Percentiles rank a stretch among this genome's conserved stretches.
Evolutionary conservation across 257 asterid genomes (phyloP).

Genomic region (Solanum megistacrolobum): DNA sequence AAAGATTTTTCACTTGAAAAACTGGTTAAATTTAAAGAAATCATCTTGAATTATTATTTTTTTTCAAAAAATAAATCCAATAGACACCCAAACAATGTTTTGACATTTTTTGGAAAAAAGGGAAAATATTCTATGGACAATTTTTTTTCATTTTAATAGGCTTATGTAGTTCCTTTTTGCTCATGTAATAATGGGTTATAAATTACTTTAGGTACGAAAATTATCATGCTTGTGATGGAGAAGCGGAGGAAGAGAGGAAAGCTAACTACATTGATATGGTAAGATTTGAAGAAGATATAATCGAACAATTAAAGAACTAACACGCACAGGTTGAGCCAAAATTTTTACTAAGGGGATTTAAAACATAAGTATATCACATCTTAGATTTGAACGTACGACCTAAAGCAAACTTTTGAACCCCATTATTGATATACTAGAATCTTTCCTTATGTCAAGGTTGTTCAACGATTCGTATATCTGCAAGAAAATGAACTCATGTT

Average conservation of each 20-base stretch:
- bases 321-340: not conserved
- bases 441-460: not conserved
- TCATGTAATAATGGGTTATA: not conserved
- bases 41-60: not conserved
- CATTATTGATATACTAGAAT: not conserved
- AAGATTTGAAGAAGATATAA: not conserved
- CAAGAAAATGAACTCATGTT: not conserved
- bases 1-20: not conserved
- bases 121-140: not conserved
- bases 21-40: not conserved
- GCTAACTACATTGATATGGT: conserved; percentile 15
- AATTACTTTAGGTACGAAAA: conserved; percentile 3
- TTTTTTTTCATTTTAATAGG: not conserved
- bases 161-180: not conserved
- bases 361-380: not conserved
- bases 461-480: not conserved
- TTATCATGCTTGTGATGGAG: conserved; percentile 5
- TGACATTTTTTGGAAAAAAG: not conserved
- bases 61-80: not conserved
- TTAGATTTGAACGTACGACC: not conserved
- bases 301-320: not conserved
- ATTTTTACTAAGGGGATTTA: not conserved
- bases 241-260: conserved; percentile 8
- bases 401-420: not conserved
- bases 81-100: not conserved